A percentile compares a stretch with the other conserved stretches of the same genome.
Evolutionary conservation across 208 protist genomes (phyloP).

Genomic region (Leishmania braziliensis): DNA sequence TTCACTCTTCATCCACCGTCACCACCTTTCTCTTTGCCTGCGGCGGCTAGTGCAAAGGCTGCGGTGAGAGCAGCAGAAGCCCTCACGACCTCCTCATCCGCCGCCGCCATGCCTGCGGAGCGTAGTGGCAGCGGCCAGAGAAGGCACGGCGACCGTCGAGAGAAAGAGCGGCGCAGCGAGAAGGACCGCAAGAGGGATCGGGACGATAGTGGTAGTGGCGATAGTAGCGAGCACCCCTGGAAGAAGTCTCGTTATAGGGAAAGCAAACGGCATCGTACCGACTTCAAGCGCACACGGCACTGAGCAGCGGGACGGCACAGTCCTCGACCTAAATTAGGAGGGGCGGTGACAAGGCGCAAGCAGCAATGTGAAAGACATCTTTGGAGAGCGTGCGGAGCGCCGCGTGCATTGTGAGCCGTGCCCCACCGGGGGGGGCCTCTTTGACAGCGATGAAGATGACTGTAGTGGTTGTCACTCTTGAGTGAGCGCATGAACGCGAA

Average conservation of each 20-base stretch:
- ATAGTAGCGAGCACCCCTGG: background rate
- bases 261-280: background rate
- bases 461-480: background rate
- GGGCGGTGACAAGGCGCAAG: too few species aligned
- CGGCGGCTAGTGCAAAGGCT: background rate
- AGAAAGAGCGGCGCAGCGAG: background rate
- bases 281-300: background rate
- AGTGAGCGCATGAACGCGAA: background rate
- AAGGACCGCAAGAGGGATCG: background rate
- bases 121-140: background rate
- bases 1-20: constrained; percentile 24
- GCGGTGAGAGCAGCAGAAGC: background rate
- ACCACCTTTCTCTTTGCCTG: background rate
- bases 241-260: background rate
- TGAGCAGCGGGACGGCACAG: background rate
- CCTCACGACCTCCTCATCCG: background rate
- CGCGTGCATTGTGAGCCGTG: background rate
- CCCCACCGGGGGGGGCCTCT: background rate
- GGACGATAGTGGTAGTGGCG: background rate
- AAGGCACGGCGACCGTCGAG: background rate
- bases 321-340: too few species aligned
- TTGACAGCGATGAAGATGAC: background rate
- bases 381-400: background rate
- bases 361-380: background rate
- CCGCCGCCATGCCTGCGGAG: background rate